phyloP scores from a whole-genome alignment of 257 asterid species.

The Sherardia arvensis region DNA sequence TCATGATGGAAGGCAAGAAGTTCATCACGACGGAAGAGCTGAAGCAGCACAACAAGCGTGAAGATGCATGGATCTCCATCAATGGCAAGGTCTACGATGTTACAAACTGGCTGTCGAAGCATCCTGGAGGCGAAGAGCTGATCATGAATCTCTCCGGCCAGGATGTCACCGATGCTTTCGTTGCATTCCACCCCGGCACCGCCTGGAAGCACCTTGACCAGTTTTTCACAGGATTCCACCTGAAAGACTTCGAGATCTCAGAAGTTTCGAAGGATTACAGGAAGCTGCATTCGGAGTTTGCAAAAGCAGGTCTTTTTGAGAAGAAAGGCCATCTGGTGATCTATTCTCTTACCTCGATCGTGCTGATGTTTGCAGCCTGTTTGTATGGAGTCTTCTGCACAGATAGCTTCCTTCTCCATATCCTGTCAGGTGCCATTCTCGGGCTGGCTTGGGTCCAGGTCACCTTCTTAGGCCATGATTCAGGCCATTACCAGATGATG shows the following conservation, averaged over 20 bases:
- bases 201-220: constrained; percentile 37
- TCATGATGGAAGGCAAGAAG: not conserved
- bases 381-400: constrained; percentile 27
- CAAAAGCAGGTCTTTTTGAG: constrained; percentile 34
- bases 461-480: constrained; percentile 81
- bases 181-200: constrained; percentile 40
- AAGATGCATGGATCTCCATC: constrained; percentile 34
- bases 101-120: constrained; percentile 30
- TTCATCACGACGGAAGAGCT: constrained; percentile 27
- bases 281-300: constrained; percentile 19
- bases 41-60: constrained; percentile 25
- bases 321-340: constrained; percentile 37
- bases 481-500: constrained; percentile 86
- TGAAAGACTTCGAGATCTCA: constrained; percentile 31
- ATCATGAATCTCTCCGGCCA: constrained; percentile 34
- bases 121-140: constrained; percentile 38
- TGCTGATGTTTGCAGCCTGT: constrained; percentile 11
- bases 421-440: constrained; percentile 27
- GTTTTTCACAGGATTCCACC: constrained; percentile 29
- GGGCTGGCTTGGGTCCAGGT: constrained; percentile 39
- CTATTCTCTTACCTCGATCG: constrained; percentile 16
- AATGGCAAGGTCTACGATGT: constrained; percentile 37
- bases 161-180: constrained; percentile 43
- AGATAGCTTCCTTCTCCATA: constrained; percentile 19
- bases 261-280: constrained; percentile 39